These are phyloP conservation scores for Linanthus parryae DNA, from an alignment of 148 eudicot species.

Conservation along the genomic window DNA sequence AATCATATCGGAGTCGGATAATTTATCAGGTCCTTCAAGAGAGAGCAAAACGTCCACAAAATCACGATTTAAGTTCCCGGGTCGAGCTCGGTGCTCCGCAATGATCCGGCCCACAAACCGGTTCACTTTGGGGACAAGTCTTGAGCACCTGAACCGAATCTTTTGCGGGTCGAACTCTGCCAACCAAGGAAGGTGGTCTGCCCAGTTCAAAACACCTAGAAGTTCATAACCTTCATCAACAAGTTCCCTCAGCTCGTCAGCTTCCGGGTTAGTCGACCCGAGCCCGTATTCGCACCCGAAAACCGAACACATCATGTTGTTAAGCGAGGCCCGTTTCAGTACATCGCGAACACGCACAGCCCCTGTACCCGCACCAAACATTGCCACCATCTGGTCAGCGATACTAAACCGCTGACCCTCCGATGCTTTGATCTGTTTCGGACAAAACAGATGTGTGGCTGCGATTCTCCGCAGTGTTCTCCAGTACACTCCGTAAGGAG, in stretches of 20 bases:
- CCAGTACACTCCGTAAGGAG: slow-evolving; percentile 81
- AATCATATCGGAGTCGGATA: slow-evolving; percentile 62
- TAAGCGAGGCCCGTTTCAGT: slow-evolving; percentile 48
- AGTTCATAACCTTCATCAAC: slow-evolving; percentile 79
- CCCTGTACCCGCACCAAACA: slow-evolving; percentile 10
- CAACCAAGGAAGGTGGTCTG: slow-evolving; percentile 65
- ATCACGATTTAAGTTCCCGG: slow-evolving; percentile 28
- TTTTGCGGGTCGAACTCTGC: slow-evolving; percentile 54
- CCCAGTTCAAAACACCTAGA: slow-evolving; percentile 56
- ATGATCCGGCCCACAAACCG: slow-evolving; percentile 48
- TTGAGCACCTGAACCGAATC: slow-evolving; percentile 52
- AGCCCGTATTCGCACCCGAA: slow-evolving; percentile 34
- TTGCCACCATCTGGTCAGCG: slow-evolving; percentile 33
- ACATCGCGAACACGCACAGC: slow-evolving; percentile 29
- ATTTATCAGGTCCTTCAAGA: slow-evolving; percentile 36
- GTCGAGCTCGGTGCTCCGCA: slow-evolving; percentile 33
- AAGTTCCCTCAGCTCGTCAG: slow-evolving; percentile 35
- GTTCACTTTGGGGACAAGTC: slow-evolving; percentile 65
- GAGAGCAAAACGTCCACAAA: slow-evolving; percentile 71
- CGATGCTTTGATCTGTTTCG: slow-evolving; percentile 55
- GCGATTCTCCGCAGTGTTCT: slow-evolving; percentile 58
- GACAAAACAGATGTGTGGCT: slow-evolving; percentile 64
- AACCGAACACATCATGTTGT: slow-evolving; percentile 74
- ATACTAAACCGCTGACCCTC: slow-evolving; percentile 38
- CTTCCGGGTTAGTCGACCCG: slow-evolving; percentile 17